Evolutionary conservation across 2,329 filamentous ascomycete genomes (phyloP).

Genomic region (Paecilomyces niveus): DNA sequence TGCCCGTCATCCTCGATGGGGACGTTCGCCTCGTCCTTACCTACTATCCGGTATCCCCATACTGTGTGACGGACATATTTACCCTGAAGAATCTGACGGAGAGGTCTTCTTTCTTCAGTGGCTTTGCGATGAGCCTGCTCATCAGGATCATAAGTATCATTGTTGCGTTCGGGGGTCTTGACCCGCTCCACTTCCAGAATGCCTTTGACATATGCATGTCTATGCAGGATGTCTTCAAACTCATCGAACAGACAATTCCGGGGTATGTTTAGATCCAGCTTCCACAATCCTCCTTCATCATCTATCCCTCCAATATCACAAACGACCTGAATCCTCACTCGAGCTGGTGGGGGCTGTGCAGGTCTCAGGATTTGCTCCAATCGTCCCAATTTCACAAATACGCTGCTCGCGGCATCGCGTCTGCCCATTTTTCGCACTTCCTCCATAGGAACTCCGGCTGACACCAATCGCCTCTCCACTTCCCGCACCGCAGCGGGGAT

Average conservation of each 20-base stretch:
- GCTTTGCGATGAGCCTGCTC: background rate
- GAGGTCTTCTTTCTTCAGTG: background rate
- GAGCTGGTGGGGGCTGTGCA: background rate
- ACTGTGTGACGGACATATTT: background rate
- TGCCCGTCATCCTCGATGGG: background rate
- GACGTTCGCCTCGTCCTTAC: background rate
- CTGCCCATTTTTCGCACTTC: conserved; percentile 5
- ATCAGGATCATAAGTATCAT: background rate
- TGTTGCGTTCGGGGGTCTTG: background rate
- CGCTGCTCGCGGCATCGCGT: conserved; percentile 3
- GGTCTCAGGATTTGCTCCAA: conserved; percentile 3
- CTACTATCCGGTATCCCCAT: conserved; percentile 6
- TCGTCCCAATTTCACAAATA: conserved; percentile 6
- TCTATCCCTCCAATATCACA: background rate
- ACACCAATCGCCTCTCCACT: conserved; percentile 5
- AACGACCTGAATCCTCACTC: conserved; percentile 4
- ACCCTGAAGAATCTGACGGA: background rate
- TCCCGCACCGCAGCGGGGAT: conserved; percentile 5
- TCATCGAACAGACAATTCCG: conserved; percentile 3
- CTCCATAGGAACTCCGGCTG: conserved; percentile 3
- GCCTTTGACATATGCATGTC: conserved; percentile 1
- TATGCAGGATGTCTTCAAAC: conserved; percentile 2
- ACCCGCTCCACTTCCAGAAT: conserved; percentile 1
- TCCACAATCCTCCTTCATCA: background rate
- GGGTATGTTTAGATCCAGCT: conserved; percentile 4